Conservation (phyloP, 2,329 filamentous ascomycete genomes). For the Cercospora brassicicola region DNA sequence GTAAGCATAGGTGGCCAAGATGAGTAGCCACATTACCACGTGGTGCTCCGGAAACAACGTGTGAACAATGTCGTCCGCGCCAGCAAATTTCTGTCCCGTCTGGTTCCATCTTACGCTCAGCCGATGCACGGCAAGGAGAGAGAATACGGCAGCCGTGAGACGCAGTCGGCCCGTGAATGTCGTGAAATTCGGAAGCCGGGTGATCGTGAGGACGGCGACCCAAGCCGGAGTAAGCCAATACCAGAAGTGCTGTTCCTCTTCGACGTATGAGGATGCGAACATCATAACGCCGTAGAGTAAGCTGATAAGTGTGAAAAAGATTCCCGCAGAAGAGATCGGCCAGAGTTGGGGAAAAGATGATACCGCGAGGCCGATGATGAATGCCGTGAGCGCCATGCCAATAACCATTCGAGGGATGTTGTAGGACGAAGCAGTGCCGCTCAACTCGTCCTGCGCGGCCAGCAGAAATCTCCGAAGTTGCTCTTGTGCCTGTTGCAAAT, state of each 20-base stretch:
- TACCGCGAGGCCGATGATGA: constrained; percentile 46
- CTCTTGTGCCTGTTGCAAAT: background rate
- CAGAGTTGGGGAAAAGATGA: constrained; percentile 35
- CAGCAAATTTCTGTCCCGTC: constrained; percentile 92
- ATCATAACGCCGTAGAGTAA: constrained; percentile 76
- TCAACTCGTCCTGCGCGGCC: constrained; percentile 75
- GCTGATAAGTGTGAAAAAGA: constrained; percentile 42
- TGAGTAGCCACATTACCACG: constrained; percentile 69
- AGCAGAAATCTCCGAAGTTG: constrained; percentile 59
- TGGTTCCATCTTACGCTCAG: constrained; percentile 85
- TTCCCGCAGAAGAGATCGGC: constrained; percentile 48
- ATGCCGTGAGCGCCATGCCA: constrained; percentile 46
- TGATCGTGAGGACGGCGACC: constrained; percentile 46
- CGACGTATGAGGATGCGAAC: constrained; percentile 97
- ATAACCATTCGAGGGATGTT: constrained; percentile 63
- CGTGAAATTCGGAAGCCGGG: constrained; percentile 11
- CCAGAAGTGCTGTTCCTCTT: constrained; percentile 99
- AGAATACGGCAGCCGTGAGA: constrained; percentile 24
- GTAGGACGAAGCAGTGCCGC: constrained; percentile 90
- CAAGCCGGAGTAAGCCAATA: constrained; percentile 82
- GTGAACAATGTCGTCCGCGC: constrained; percentile 83
- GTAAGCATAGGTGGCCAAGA: constrained; percentile 68
- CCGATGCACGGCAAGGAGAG: constrained; percentile 62
- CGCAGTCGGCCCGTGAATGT: background rate
- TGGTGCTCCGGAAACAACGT: constrained; percentile 65